Evolutionary conservation across 371 early-diverging fungal genomes (phyloP), one percentile per base, ranked within the genome.

Genomic region (Mucor saturninus): DNA sequence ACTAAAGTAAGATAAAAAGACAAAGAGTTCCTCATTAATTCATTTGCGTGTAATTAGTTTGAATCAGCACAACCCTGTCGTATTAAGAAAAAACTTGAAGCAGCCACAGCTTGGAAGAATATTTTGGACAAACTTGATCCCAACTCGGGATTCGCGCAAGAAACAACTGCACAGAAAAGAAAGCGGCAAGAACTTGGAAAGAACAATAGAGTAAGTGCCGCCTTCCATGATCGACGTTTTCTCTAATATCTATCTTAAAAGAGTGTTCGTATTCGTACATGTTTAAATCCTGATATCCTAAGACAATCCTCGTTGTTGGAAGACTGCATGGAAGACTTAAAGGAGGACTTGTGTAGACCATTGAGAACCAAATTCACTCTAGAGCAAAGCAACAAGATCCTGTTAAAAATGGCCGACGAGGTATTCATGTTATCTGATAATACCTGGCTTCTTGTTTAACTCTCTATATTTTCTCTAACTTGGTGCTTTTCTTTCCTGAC

Each of bases 251-350:
- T 6, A 21, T 7, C 8, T 30, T 4, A 46, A 14, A 53, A 52
- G 61, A 31, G 45, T 37, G 46, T 54, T 39, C 59, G 59, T n/a
- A 59, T 59, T 50, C 59, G 59, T 29, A 59, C 59, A n/a, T 49
- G 59, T 14, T 49, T 49, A 38, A 13, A 38, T 2, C 59, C 59
- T 49, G 29, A 32, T 29, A 28, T 43, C 11, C 54, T 61, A 8
- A 46, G 21, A 4, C 46, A 46, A 46, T 21, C 46, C 0, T 1
- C 21, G 46, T 54, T 35, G 7, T 35, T 53, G 30, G 61, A 61
- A 35, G 54, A 61, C n/a, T 60, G 42, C 10, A 42, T 52, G 4
- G 53, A 61, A 26, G 61, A 54, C 26, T 31, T 14, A 2, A 7
- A 54, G 2, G 61, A 61, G 35, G 46, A 53, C 13, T 29, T 61